Base-by-base conservation (phyloP, 23 red algal genomes). In the Gracilariopsis chorda region DNA sequence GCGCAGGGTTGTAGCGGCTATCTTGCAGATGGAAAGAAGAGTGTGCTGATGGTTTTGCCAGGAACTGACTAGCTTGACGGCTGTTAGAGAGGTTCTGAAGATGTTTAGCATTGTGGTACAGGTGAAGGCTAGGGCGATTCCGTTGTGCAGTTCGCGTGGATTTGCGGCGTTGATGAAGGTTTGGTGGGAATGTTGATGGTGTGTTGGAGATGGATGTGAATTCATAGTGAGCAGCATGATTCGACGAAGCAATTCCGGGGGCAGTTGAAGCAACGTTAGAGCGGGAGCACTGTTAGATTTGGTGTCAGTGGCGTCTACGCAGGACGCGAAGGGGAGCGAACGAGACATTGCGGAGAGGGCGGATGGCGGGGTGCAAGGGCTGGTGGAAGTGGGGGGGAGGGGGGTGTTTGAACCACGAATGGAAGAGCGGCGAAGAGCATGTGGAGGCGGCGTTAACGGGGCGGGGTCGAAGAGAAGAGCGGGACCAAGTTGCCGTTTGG, bases 51-150 rank as follows among this genome's bases (percentile, higher is more conserved):
- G 25, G 41, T 42, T 71, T 72, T 51, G 41, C 82, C 82, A 86
- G n/a, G 82, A 86, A 27, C 82, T 86, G 2, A 72, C 59, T 25
- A 86, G 82, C 36, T 86, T 86, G 28, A 86, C 46, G 62, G 44
- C 46, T 19, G 82, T 69, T 27, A 70, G 24, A 21, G 82, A 68
- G 11, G 59, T 49, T 42, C 47, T 33, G 47, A 86, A 86, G 7
- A 86, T 71, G n/a, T 47, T 16, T 43, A 68, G 41, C 82, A 86
- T 86, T 17, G 40, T 53, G 4, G 68, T 68, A 30, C 82, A 86
- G 9, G 82, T 70, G 9, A 69, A 30, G 39, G 82, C 82, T 5
- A 86, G 41, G 0, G 41, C 46, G 34, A 86, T 53, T 24, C 30
- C 82, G 51, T 86, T 67, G 16, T 14, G 7, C n/a, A 71, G 30